Evolutionary conservation across 2,329 filamentous ascomycete genomes (phyloP).

Genomic region (Colletotrichum sp.): DNA sequence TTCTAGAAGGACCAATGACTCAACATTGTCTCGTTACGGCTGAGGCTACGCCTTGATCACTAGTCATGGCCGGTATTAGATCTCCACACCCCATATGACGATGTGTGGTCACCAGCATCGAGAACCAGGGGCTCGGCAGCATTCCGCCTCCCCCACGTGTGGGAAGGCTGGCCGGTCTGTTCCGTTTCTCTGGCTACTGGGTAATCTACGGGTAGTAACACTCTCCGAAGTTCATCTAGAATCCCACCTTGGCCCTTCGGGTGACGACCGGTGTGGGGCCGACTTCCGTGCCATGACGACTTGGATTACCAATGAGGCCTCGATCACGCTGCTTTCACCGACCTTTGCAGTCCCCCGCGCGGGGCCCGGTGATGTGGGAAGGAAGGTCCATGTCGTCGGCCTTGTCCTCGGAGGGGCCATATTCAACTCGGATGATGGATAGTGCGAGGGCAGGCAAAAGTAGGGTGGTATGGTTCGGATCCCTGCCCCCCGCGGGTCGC

Average conservation of each 20-base stretch:
- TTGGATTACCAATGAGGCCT: neutral
- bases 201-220: neutral
- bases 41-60: neutral
- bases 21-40: neutral
- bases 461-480: neutral
- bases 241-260: neutral
- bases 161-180: neutral
- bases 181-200: neutral
- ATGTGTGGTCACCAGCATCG: neutral
- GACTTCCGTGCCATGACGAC: slow-evolving; percentile 4
- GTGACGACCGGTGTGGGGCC: slow-evolving; percentile 2
- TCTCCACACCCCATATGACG: slow-evolving; percentile 1
- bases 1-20: slow-evolving; percentile 2
- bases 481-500: neutral
- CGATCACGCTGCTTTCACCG: neutral
- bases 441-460: neutral
- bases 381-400: neutral
- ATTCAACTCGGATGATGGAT: neutral
- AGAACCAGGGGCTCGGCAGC: neutral
- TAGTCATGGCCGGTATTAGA: slow-evolving; percentile 1
- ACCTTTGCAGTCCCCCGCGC: neutral
- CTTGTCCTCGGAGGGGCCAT: neutral
- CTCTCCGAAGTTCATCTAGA: neutral
- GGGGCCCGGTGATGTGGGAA: neutral
- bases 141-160: neutral